Evolutionary conservation across 2,329 filamentous ascomycete genomes (phyloP), one percentile per base, ranked within the genome.

Genomic region (Fusarium haematococcum): DNA sequence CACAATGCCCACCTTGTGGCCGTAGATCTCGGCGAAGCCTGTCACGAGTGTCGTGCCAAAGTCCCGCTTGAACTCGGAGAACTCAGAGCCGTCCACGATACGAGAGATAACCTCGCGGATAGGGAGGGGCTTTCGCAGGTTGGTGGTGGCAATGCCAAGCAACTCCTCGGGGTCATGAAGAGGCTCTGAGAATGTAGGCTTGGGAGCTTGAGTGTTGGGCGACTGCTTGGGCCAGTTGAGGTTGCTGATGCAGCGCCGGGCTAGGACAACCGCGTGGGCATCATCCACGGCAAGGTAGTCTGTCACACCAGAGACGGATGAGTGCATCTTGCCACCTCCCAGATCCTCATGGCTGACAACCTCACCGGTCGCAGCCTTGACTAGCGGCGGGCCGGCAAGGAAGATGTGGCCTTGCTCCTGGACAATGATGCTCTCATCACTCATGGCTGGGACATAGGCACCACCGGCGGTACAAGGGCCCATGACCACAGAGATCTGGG

Each of bases 341-440:
- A 99, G 89, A 37, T 98, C 95, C 83, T 99, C 96, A 9, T 94
- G 94, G 50, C 91, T 94, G 65, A 98, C 95, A 33, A 94, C 92
- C 84, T 99, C 96, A 14, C 96, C 97, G 0, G 97, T 99, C 13
- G 96, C 96, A 10, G 97, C 97, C 85, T 98, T 98, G 73, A 99
- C 97, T 1, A 99, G 88, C 0, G 97, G 96, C 20, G 96, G 96
- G 0, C 96, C 97, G 1, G 96, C 96, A 2, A 99, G 90, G 86
- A 98, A 99, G 81, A 99, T 98, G 76, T 97, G 95, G n/a, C 96
- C 96, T 82, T 98, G 95, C 62, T 95, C 93, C 80, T 95, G 91
- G 43, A 98, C 97, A 74, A 99, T 98, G 83, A 99, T 98, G 81
- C 91, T 95, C 87, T 98, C 97, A 81, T 98, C 97, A 70, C 94